Base-by-base conservation (phyloP, 352 stramenopile genomes). In the Thalassiosira allenii region DNA sequence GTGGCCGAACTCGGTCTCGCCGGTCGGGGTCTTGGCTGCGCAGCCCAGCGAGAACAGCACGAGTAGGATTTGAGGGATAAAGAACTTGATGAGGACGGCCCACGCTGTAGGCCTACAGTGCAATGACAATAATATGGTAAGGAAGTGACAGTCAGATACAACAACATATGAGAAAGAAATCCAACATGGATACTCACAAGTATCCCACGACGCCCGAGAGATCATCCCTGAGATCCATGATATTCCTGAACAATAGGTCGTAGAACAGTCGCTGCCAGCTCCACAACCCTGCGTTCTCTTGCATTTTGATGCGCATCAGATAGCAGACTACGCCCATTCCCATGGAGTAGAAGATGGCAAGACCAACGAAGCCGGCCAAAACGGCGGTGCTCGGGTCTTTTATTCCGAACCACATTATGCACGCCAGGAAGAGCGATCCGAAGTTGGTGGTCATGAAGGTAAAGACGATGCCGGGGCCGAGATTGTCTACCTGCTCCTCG, bases 51-150 rank as follows among this genome's bases (percentile, higher is more conserved):
- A 58, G 56, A 92, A 92, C 1, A 92, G 64, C 32, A 90, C 72
- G 3, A 92, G 58, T 20, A 92, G 58, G 51, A 90, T 43, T 2
- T 83, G 86, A n/a, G 86, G 86, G 53, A 89, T 87, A 27, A 90
- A 67, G 44, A 79, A 69, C 58, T 89, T 89, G 43, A 92, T 88
- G 4, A 87, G 43, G 17, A 90, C 52, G 11, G 56, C 59, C 81
- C 81, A 89, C 9, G 74, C n/a, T n/a, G n/a, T n/a, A n/a, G n/a
- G n/a, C n/a, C n/a, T n/a, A n/a, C n/a, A n/a, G n/a, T n/a, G n/a
- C n/a, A n/a, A n/a, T n/a, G n/a, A n/a, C n/a, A n/a, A n/a, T n/a
- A n/a, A n/a, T n/a, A n/a, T n/a, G n/a, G n/a, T n/a, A n/a, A n/a
- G n/a, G n/a, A n/a, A n/a, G n/a, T n/a, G n/a, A n/a, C n/a, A n/a